Conservation (phyloP, 2,329 filamentous ascomycete species). For the Ceratocystis diversiconidia region DNA sequence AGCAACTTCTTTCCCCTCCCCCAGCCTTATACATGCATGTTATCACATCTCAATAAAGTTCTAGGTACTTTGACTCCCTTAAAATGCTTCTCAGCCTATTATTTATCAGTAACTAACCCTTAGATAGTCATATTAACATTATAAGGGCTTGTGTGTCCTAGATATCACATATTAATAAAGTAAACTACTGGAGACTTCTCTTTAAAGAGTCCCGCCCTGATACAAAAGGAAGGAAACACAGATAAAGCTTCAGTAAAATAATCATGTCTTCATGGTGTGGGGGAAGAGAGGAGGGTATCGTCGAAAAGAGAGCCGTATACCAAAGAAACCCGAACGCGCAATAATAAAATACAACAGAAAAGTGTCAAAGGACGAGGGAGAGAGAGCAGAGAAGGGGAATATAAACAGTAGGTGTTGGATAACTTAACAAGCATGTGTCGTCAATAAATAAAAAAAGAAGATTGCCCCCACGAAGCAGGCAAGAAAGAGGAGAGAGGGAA, state of each 20-base stretch:
- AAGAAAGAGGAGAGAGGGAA: slow-evolving; percentile 8
- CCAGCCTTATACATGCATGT: not conserved
- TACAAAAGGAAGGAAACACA: too few relatives aligned
- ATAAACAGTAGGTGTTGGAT: not conserved
- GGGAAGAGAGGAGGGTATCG: not conserved
- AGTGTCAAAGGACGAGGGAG: not conserved
- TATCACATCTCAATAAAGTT: not conserved
- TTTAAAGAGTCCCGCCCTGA: too few relatives aligned
- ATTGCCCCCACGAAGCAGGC: not conserved
- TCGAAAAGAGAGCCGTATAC: not conserved
- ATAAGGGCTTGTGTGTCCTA: too few relatives aligned
- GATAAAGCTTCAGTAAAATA: not conserved
- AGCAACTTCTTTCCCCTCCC: not conserved
- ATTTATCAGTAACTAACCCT: too few relatives aligned
- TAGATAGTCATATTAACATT: too few relatives aligned
- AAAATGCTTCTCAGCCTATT: too few relatives aligned
- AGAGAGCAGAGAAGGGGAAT: not conserved
- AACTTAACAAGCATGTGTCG: not conserved
- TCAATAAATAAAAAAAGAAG: slow-evolving; percentile 2
- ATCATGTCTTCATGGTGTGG: not conserved
- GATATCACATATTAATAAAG: too few relatives aligned
- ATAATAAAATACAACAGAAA: not conserved
- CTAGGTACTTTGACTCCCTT: too few relatives aligned
- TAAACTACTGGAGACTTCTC: too few relatives aligned
- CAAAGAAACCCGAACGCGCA: not conserved